Conservation (phyloP, 2,329 filamentous ascomycete species). For the Talaromyces sp. region DNA sequence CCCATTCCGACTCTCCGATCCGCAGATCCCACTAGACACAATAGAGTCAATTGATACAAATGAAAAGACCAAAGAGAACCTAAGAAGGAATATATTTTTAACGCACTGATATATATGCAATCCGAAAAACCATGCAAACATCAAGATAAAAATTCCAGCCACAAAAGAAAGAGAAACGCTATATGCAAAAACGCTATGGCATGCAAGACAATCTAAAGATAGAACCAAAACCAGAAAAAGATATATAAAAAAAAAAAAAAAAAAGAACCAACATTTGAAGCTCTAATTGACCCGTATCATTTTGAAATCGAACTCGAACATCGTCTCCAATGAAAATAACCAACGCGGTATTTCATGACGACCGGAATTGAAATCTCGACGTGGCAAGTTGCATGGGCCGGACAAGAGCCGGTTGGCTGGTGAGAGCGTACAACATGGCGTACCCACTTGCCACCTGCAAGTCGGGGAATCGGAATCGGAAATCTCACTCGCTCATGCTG, state of each 20-base stretch:
- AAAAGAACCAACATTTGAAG: not conserved
- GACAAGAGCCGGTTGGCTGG: constrained; percentile 2
- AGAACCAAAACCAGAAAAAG: not conserved
- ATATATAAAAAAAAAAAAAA: not conserved
- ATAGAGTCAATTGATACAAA: no score
- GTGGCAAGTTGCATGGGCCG: not conserved
- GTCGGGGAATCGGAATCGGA: no score
- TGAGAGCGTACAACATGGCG: not conserved
- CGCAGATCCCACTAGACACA: no score
- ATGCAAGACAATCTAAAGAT: not conserved
- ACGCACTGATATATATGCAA: no score
- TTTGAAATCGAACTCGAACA: no score
- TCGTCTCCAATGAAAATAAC: no score
- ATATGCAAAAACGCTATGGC: constrained; percentile 6
- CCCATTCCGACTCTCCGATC: no score
- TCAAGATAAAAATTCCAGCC: not conserved
- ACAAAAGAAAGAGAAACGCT: not conserved
- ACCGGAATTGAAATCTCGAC: not conserved
- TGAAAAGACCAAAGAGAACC: no score
- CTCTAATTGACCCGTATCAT: not conserved
- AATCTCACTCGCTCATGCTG: no score
- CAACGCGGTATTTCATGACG: not conserved
- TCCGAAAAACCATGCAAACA: no score
- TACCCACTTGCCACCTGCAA: not conserved
- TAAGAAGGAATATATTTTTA: no score